These are phyloP conservation scores for Thalassiosira mediterranea DNA, from an alignment of 352 stramenopile species.

Conservation along the genomic window DNA sequence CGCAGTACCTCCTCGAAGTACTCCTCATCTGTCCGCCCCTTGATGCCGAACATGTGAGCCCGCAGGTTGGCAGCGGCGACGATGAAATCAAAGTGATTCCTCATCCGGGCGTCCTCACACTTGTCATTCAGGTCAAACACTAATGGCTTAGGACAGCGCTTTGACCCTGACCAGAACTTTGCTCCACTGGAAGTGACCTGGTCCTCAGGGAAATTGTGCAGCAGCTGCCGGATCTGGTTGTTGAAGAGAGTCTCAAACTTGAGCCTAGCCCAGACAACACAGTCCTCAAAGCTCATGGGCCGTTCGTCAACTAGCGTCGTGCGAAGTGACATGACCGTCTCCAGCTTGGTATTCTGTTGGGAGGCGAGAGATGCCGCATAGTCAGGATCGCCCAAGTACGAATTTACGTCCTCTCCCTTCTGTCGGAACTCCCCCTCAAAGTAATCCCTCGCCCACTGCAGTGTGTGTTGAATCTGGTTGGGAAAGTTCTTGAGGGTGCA, in stretches of 20 bases:
- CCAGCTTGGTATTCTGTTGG: constrained; percentile 97
- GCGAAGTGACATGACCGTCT: constrained; percentile 92
- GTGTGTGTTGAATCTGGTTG: constrained; percentile 98
- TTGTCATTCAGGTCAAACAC: constrained; percentile 91
- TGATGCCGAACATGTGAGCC: constrained; percentile 93
- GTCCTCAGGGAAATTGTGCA: constrained; percentile 98
- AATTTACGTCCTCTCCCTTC: constrained; percentile 94
- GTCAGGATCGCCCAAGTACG: constrained; percentile 69
- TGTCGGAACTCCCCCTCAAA: constrained; percentile 99
- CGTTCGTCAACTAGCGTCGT: constrained; percentile 91
- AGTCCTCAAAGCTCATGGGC: constrained; percentile 94
- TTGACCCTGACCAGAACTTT: constrained; percentile 96
- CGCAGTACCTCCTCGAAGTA: constrained; percentile 87
- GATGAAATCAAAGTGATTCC: constrained; percentile 95
- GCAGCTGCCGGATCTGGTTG: constrained; percentile 96
- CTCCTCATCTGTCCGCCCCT: constrained; percentile 83
- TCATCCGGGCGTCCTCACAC: constrained; percentile 83
- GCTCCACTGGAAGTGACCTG: constrained; percentile 95
- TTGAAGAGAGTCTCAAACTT: constrained; percentile 98
- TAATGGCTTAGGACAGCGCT: constrained; percentile 92
- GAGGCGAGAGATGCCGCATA: constrained; percentile 93
- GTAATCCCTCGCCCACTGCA: constrained; percentile 98
- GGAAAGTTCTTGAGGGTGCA: constrained; percentile 99
- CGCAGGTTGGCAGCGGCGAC: constrained; percentile 93
- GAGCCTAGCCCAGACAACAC: constrained; percentile 95